Evolutionary conservation across 73 alveolate genomes (phyloP).

Genomic region (Tetrahymena elliotti): DNA sequence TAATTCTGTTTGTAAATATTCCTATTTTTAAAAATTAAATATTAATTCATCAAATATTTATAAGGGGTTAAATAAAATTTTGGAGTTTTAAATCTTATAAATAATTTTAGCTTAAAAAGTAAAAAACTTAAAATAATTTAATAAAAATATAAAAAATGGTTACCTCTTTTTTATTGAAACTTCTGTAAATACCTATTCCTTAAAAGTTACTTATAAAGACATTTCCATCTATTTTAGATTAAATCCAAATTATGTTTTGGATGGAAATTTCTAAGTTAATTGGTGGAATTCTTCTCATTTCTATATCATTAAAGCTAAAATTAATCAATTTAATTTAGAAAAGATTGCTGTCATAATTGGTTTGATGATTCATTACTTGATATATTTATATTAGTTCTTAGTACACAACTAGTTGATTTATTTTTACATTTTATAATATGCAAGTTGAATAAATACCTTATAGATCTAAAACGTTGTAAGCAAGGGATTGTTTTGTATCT

Average conservation of each 20-base stretch:
- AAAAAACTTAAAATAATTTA: no score
- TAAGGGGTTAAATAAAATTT: no score
- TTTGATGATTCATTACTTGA: neutral
- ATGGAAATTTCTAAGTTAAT: neutral
- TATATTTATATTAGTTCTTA: no score
- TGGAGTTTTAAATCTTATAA: no score
- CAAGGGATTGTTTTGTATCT: neutral
- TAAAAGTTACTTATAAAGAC: neutral
- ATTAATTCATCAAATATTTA: no score
- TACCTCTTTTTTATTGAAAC: neutral
- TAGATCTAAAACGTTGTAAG: neutral
- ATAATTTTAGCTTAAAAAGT: no score
- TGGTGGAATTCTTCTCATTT: neutral
- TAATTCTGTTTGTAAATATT: neutral
- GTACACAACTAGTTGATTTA: neutral
- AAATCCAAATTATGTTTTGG: no score
- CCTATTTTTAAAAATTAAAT: neutral
- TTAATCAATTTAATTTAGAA: neutral
- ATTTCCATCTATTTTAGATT: neutral
- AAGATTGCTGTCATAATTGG: neutral
- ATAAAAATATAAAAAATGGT: no score
- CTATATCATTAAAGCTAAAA: neutral
- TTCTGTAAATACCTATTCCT: neutral
- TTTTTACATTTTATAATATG: neutral
- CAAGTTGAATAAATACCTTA: neutral